Base-by-base conservation (phyloP, 257 asterid genomes). In the Solanum neorickii region DNA sequence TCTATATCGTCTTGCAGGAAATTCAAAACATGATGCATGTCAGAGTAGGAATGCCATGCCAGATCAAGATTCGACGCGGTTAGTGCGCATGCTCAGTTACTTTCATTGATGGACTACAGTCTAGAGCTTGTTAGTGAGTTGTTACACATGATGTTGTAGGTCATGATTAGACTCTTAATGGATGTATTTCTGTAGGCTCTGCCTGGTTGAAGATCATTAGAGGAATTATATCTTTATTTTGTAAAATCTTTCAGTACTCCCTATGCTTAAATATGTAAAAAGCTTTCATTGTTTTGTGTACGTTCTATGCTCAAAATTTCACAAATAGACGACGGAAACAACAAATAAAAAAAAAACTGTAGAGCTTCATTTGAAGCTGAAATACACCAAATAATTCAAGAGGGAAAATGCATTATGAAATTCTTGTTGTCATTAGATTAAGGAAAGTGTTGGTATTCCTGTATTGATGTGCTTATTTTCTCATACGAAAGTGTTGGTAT, bases 1-100 rank as follows among this genome's bases (percentile, higher is more conserved):
- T 86, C 66, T 92, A 23, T 92, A 91, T 88, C 94, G 94, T 75
- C 94, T 92, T 73, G 93, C 94, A 10, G 90, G 91, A 68, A 91
- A 92, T 84, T 90, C 94, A 29, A 91, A 92, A 84, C 68, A 88
- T 47, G 90, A 90, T 82, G 31, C 66, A 49, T 82, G 69, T 49
- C 85, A 49, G 31, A 47, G 31, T 31, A 47, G 85, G 69, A 82
- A 82, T 49, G 46, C 65, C 49, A 52, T 47, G 85, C 42, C 70
- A 49, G 85, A 49, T 82, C 69, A 82, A 49, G 65, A 52, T 49
- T 49, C 69, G 31, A 82, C 3, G 6, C 6, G 85, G 85, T 82
- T 7, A 82, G 44, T 82, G 69, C 44, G 12, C 46, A 31, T 31
- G 69, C 85, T 82, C 69, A 49, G 18, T 82, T 47, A 20, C 14